A percentile compares a stretch with the other conserved stretches of the same genome.
phyloP scores from a whole-genome alignment of 306 rosid genomes.

The Castanospermum australe region DNA sequence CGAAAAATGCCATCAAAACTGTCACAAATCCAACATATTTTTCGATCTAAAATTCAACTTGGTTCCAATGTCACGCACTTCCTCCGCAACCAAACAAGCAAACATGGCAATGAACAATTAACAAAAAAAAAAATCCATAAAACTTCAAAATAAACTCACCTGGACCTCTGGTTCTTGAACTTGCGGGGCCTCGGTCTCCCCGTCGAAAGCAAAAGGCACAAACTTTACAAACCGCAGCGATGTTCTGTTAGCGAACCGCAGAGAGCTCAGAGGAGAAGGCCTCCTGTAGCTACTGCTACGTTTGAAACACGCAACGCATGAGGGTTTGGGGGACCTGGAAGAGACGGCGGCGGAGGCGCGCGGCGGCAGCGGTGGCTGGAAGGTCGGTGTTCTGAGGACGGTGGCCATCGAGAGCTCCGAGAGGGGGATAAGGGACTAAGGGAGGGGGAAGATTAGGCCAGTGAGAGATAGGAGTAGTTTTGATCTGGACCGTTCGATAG shows the following conservation, averaged over 20 bases:
- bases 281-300: slow-evolving; percentile 4
- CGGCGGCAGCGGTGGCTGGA: slow-evolving; percentile 35
- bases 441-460: slow-evolving; percentile 31
- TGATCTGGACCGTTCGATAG: slow-evolving; percentile 25
- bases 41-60: background rate
- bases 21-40: background rate
- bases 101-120: background rate
- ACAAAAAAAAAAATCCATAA: background rate
- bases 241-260: slow-evolving; percentile 31
- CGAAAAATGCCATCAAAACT: background rate
- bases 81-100: background rate
- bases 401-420: slow-evolving; percentile 46
- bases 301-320: slow-evolving; percentile 24
- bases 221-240: slow-evolving; percentile 47
- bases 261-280: slow-evolving; percentile 29
- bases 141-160: slow-evolving; percentile 6
- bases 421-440: slow-evolving; percentile 25
- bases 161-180: slow-evolving; percentile 45
- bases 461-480: too few relatives aligned
- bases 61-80: background rate
- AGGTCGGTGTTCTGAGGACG: slow-evolving; percentile 44
- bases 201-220: slow-evolving; percentile 47
- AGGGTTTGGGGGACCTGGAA: slow-evolving; percentile 26
- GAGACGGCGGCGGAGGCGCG: background rate
- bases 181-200: slow-evolving; percentile 52